Base-by-base conservation (phyloP, 2,329 filamentous ascomycete species). In the Penicillium sclerotigenum region DNA sequence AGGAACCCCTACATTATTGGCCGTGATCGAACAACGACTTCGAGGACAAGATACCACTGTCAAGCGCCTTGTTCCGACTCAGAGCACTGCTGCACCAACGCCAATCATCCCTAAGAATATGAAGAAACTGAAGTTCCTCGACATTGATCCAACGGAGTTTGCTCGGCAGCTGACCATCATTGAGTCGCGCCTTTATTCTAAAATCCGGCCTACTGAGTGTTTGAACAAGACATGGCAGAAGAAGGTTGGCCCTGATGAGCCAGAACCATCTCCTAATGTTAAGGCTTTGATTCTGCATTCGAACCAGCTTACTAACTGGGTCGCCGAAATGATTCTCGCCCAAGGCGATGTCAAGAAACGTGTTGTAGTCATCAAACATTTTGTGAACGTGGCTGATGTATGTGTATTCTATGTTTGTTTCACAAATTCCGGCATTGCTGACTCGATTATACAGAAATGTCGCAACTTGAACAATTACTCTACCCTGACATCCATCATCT, bases 191-290 rank as follows among this genome's bases (percentile, higher is more conserved):
- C 81, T 97, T 1, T 99, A 97, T 69, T 90, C 89, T 65, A 97
- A 96, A 77, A 96, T 99, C 73, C 93, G 93, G 73, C 89, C 93
- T 0, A 94, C 91, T 0, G 94, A 99, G 74, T 97, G 93, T 72
- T 79, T 99, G 59, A 97, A 96, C 77, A 99, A 99, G 81, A 97
- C 92, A 5, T 99, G 94, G 94, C 91, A 96, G 75, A 97, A 95
- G 83, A 97, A 97, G 79, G 81, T 95, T 56, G 83, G 79, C 9
- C 88, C 92, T 33, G 71, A 73, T 42, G 87, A 88, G 58, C 65
- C 71, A 2, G 91, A 96, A 67, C 90, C 92, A 33, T 92, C 94
- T 10, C 85, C 91, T 0, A 97, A 99, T 66, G 91, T 99, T 65
- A 97, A 97, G 76, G 90, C 91, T 10, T 82, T 99, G 60, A 99